Conservation (phyloP, 2,329 filamentous ascomycete genomes). For the Leptographium radiaticola region DNA sequence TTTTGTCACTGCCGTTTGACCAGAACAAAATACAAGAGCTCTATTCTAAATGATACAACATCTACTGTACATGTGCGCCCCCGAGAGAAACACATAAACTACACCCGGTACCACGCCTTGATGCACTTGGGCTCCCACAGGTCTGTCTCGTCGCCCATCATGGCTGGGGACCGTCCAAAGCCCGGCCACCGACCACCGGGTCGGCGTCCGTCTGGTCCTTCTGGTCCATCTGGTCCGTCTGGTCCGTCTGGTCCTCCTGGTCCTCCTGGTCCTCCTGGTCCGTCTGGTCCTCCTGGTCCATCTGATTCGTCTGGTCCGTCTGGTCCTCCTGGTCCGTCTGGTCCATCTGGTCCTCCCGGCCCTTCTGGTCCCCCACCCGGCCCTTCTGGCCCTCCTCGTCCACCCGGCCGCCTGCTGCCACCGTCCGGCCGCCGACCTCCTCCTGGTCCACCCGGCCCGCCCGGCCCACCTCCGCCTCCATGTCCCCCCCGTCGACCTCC, state of each 20-base stretch:
- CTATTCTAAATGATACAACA: background rate
- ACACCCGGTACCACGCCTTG: conserved; percentile 7
- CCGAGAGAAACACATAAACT: background rate
- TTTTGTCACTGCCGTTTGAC: conserved; percentile 22
- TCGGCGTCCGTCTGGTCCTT: background rate
- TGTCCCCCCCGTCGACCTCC: background rate
- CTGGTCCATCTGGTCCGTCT: background rate
- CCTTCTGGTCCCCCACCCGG: background rate
- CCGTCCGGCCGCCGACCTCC: background rate
- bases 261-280: background rate
- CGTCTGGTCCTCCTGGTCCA: background rate
- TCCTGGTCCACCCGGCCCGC: background rate
- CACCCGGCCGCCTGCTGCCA: background rate
- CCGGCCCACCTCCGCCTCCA: background rate
- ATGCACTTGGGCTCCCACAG: conserved; percentile 18
- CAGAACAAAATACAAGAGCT: background rate
- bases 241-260: conserved; percentile 8
- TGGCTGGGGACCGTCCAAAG: conserved; percentile 11
- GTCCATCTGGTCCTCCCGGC: conserved; percentile 6
- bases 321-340: conserved; percentile 1
- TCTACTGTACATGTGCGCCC: too few species aligned
- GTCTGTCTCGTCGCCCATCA: conserved; percentile 16
- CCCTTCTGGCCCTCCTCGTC: background rate
- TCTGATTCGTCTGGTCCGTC: background rate
- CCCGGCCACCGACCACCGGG: background rate